Evolutionary conservation across 1,139 yeast genomes (phyloP), one percentile per base, ranked within the genome.

Genomic region (Candida tropicalis): DNA sequence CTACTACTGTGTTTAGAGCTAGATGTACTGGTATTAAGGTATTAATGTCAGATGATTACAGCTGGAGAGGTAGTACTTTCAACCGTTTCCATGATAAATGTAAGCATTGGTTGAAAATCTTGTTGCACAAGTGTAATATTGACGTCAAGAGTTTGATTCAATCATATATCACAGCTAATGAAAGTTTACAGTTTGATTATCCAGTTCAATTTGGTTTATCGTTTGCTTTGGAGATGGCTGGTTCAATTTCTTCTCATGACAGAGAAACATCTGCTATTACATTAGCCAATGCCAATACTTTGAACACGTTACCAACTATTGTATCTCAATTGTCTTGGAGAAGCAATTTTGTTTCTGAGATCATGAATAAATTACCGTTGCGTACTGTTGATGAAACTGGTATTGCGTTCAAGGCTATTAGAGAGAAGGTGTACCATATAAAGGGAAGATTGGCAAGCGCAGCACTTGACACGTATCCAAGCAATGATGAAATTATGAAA

Each of bases 141-240:
- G 97, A 91, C 56, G 76, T 87, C 59, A 89, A 87, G 62, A 81
- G 90, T 43, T 70, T 91, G 54, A 71, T 93, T 43, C 64, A 87
- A 55, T 74, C 86, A 1, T 93, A 93, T 57, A 79, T 90, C 10
- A 75, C 90, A 3, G 73, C 65, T 25, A 59, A 66, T 20, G 73
- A 73, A 55, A 57, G 63, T 35, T 61, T 63, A 35, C 66, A 60
- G 40, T 50, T 58, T 12, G 52, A 50, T 27, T 55, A 57, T 32
- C 68, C 67, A 43, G 76, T 87, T 34, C 84, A 87, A 45, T 82
- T 78, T 58, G 98, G 97, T 35, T 84, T 87, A 43, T 84, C 95
- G 0, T 88, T 93, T 72, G 98, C 98, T 0, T 68, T 90, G 49
- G 95, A 88, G 53, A 78, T 89, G 82, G 95, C 96, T 1, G 93